Base-by-base conservation (phyloP, 768 basidiomycete genomes). In the Pholiota microspora region DNA sequence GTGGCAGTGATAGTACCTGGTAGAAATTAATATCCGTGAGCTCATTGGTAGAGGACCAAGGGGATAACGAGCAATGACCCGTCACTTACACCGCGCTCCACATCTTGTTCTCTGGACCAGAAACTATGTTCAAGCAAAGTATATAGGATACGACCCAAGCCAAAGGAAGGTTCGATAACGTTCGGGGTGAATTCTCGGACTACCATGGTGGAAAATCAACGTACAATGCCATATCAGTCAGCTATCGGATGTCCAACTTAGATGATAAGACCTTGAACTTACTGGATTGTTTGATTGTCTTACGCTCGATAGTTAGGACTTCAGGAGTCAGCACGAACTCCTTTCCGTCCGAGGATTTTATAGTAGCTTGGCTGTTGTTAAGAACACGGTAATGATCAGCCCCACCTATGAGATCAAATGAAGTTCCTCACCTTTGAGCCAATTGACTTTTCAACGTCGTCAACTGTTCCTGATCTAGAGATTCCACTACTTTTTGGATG, bases 131-230 rank as follows among this genome's bases (percentile, higher is more conserved):
- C 97, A 29, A 99, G 84, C 49, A 98, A 78, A 25, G 84, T 85
- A 71, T 98, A 98, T 44, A 98, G 77, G 64, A 98, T 97, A 51
- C 96, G 93, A 51, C 96, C 96, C 61, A 98, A 84, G 56, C 97
- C 96, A 72, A 98, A 97, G 3, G 97, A 99, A 21, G 97, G 95
- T 69, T 98, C 96, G 69, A 98, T 96, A 70, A 99, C 97, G 71
- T 98, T 98, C 32, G 96, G 97, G 52, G 86, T 93, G 73, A 82
- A 97, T 73, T 98, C 95, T 60, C 96, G 92, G 60, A 92, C 94
- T 97, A 66, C 32, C 56, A 49, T 16, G 25, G 47, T 21, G 36
- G 42, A 52, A 12, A 36, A 36, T 45, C 7, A 46, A 7, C 13
- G 18, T 21, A 21, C 15, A 40, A 16, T 21, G n/a, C n/a, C 3